Base-by-base conservation (phyloP, 345 rosid genomes). In the Sisymbrium irio region DNA sequence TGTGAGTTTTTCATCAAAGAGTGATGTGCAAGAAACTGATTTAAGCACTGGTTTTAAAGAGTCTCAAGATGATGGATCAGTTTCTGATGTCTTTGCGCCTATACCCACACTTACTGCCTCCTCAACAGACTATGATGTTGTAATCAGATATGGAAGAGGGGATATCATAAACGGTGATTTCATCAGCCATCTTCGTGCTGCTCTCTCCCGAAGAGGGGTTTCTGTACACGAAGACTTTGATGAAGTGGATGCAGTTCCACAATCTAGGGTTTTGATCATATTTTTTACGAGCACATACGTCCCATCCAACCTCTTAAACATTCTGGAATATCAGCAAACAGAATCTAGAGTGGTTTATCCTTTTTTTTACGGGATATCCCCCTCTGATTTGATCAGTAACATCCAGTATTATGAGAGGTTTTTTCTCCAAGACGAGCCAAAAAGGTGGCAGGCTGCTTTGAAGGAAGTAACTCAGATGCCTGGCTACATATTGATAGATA, bases 191-290 rank as follows among this genome's bases (percentile, higher is more conserved):
- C 78, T 75, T 60, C 9, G 12, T 40, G 73, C 68, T 58, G 19
- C 78, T 7, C 62, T 75, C 9, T 60, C 22, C 55, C 62, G 73
- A 13, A 75, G 62, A 75, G 73, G 62, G 18, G 13, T 75, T n/a
- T 75, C 47, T 50, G 73, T 75, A 37, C 0, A 15, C 11, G 56
- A 30, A 49, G 55, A 50, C 13, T 20, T 11, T n/a, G 9, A 50
- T 49, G 68, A 67, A 39, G 55, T 4, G 28, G 30, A 19, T 49
- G 0, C 45, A 27, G 37, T 28, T 49, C 61, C 67, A 7, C 10
- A 66, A 20, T 67, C 73, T 33, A 50, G 15, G 4, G 30, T 67
- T 67, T 49, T 75, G 40, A 60, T 75, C 32, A 30, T 75, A 0
- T 4, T 75, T 6, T 50, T 75, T 11, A 67, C 62, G 3, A 75